Percentiles rank a stretch among this genome's conserved stretches.
These are phyloP conservation scores for Fusarium guadeloupense DNA, from an alignment of 2,329 filamentous ascomycete genomes.

Conservation along the genomic window DNA sequence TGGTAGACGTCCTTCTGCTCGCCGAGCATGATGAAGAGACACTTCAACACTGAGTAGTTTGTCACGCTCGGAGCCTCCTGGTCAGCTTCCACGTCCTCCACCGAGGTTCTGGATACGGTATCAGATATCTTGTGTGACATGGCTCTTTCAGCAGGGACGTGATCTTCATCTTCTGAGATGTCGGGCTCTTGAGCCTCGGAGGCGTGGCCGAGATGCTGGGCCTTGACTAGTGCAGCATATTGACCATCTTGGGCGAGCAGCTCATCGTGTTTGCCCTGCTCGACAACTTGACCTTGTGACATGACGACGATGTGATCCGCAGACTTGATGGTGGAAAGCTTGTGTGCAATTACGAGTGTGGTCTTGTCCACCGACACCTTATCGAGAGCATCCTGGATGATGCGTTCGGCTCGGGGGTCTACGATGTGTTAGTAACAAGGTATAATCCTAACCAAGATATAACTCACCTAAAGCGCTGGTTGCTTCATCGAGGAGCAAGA, in stretches of 20 bases:
- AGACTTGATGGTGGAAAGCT: conserved; percentile 63
- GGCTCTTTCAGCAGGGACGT: not conserved
- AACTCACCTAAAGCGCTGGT: conserved; percentile 58
- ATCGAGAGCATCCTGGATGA: conserved; percentile 64
- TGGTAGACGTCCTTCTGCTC: not conserved
- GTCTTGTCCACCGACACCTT: conserved; percentile 64
- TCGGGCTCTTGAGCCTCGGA: not conserved
- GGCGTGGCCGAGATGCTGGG: conserved; percentile 43
- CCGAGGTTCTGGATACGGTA: not conserved
- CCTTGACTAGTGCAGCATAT: conserved; percentile 59
- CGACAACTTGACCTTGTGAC: conserved; percentile 63
- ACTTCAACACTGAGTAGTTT: not conserved
- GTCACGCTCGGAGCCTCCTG: not conserved
- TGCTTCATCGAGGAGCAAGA: conserved; percentile 73
- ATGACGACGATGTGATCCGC: conserved; percentile 73
- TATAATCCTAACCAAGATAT: too few relatives aligned
- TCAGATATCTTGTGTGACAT: not conserved
- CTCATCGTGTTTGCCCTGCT: conserved; percentile 63
- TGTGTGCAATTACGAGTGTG: conserved; percentile 70
- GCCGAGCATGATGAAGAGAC: not conserved
- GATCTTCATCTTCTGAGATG: not conserved
- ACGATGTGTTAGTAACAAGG: conserved; percentile 21
- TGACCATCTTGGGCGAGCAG: conserved; percentile 58
- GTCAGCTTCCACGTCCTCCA: not conserved
- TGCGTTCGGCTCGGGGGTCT: conserved; percentile 52